Evolutionary conservation across 768 basidiomycete species (phyloP), one percentile per base, ranked within the genome.

Genomic region (Suillus weaverae): DNA sequence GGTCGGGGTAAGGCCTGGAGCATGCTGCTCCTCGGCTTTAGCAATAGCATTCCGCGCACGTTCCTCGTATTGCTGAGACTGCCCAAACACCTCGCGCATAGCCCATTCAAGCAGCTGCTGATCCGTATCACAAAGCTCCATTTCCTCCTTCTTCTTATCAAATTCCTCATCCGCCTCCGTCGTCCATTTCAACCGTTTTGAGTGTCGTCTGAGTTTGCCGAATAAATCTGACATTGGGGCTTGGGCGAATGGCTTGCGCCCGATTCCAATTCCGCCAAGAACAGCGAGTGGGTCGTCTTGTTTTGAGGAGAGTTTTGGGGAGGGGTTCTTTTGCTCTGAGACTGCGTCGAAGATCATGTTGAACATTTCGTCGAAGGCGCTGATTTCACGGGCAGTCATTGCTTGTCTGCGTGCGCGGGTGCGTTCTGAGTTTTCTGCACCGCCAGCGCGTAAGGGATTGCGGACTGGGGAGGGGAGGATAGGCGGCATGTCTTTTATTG

Each of bases 101-200:
- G 89, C 86, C 94, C 94, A 95, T 41, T 86, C 82, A 60, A 95
- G 80, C 20, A 95, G 81, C 61, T 90, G 81, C 64, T 84, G 78
- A 70, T 95, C 94, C 8, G 83, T 89, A 30, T 81, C 77, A 68
- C 89, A 92, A 20, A 84, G 71, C 59, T 89, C 83, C 81, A 95
- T 90, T 63, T 85, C 84, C 66, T 92, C 92, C 73, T 88, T 88
- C 71, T 88, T 87, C 30, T 81, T 78, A 68, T 93, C 92, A 33
- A 91, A 76, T 59, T 83, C 78, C 63, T 88, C 83, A 61, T 86
- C 81, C 32, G 78, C 74, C 54, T 82, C 81, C 10, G 81, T 79
- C 2, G 85, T 82, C 82, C 84, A 85, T 67, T 83, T 82, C 63
- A 81, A 66, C 36, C 78, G 76, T 63, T 81, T 85, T 18, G 84